Base-by-base conservation (phyloP, 1,284 basidiomycete genomes). In the Amylostereum chailletii region DNA sequence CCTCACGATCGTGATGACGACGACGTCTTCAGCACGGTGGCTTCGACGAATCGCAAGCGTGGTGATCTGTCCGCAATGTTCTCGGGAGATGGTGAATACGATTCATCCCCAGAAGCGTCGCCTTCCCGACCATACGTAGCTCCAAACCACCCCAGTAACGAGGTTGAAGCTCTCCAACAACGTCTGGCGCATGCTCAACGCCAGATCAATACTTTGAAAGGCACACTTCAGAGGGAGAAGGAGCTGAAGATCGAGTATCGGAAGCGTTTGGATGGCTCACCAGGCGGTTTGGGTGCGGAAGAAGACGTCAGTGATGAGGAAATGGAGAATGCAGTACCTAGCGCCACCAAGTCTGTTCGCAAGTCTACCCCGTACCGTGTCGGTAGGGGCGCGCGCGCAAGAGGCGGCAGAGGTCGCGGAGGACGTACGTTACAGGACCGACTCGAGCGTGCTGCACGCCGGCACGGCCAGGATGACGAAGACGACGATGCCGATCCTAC, bases 181-280 rank as follows among this genome's bases (percentile, higher is more conserved):
- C 74, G 83, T 31, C 73, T 92, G 36, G 83, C 86, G 9, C 89
- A 91, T 64, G 86, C 90, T 5, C 86, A 91, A 60, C 70, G 87
- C 48, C 86, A 89, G 60, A 86, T 93, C 59, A 77, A 74, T 53
- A 90, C 88, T 4, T 74, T 93, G 52, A 86, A 89, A 61, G 78
- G 81, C 42, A 83, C 83, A 1, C 62, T 93, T 43, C 79, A 82
- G 60, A 74, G 87, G 51, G 90, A 92, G 71, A 91, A 90, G 66
- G 83, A 86, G 69, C 65, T 81, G 54, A 76, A 82, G 44, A 77
- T 90, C 62, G 81, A 84, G 52, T 76, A 78, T 58, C 72, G 77
- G 51, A 76, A 72, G 56, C 64, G 81, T 31, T 48, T 56, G 10
- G 55, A 56, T 8, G 69, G 72, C 56, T 59, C 71, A 51, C 63